Evolutionary conservation across 1,139 yeast genomes (phyloP).

Genomic region (Petasospora fabianii): DNA sequence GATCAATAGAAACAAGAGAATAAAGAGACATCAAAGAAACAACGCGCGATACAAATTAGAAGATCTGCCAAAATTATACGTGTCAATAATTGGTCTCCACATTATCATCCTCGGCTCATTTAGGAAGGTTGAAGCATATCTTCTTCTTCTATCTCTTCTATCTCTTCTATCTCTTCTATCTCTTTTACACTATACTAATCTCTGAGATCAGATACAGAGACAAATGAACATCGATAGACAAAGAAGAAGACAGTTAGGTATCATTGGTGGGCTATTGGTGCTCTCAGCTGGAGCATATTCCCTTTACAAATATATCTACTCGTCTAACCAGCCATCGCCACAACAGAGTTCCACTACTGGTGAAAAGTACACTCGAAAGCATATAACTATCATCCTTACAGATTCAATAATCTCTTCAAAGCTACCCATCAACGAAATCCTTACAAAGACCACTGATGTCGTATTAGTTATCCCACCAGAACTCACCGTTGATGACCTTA

Average conservation of each 20-base stretch:
- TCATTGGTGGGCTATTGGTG: slow-evolving; percentile 9
- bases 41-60: too few species aligned
- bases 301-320: slow-evolving; percentile 7
- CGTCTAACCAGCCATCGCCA: not conserved
- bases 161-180: too few species aligned
- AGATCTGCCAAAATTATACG: too few species aligned
- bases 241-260: slow-evolving; percentile 9
- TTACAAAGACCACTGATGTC: slow-evolving; percentile 22
- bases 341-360: not conserved
- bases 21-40: too few species aligned
- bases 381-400: slow-evolving; percentile 23
- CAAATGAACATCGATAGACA: too few species aligned
- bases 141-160: too few species aligned
- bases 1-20: too few species aligned
- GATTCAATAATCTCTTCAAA: slow-evolving; percentile 27
- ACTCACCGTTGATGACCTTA: slow-evolving; percentile 25
- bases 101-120: too few species aligned
- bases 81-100: too few species aligned
- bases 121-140: too few species aligned
- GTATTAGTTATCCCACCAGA: slow-evolving; percentile 33
- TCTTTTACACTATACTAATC: too few species aligned
- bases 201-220: too few species aligned
- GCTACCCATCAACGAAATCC: slow-evolving; percentile 25
- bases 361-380: slow-evolving; percentile 20
- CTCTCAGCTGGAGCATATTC: slow-evolving; percentile 13